Evolutionary conservation across 805 yeast species (phyloP).

Genomic region (Cyberlindnera maclurae): DNA sequence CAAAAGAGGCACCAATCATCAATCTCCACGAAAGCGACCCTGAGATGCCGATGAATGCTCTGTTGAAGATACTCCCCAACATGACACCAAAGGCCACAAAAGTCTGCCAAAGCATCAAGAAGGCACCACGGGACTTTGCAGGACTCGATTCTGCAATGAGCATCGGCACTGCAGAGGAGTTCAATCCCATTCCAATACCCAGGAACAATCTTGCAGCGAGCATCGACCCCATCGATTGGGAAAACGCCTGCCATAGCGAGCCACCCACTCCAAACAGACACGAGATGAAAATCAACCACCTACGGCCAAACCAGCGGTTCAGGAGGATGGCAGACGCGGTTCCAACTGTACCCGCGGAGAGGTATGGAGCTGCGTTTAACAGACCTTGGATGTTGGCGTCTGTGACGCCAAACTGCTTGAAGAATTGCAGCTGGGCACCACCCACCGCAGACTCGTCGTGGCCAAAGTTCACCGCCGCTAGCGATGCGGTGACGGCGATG

Average conservation of each 20-base stretch:
- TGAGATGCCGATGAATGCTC: constrained; percentile 45
- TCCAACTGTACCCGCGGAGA: constrained; percentile 48
- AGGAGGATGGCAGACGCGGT: constrained; percentile 49
- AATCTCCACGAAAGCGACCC: constrained; percentile 54
- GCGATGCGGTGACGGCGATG: constrained; percentile 49
- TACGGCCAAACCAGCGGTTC: constrained; percentile 49
- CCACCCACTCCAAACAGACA: constrained; percentile 52
- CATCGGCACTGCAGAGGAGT: constrained; percentile 63
- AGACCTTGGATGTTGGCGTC: constrained; percentile 46
- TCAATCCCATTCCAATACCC: constrained; percentile 62
- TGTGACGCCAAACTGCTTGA: constrained; percentile 36
- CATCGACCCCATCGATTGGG: constrained; percentile 53
- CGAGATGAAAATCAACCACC: constrained; percentile 50
- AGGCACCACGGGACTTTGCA: constrained; percentile 51
- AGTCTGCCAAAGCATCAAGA: constrained; percentile 68
- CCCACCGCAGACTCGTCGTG: constrained; percentile 69
- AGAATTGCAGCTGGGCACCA: constrained; percentile 56
- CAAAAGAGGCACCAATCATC: constrained; percentile 58
- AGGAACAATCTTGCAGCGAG: constrained; percentile 51
- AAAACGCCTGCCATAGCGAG: constrained; percentile 59
- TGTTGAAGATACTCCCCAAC: constrained; percentile 54
- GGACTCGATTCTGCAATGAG: constrained; percentile 60
- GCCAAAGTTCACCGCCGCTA: constrained; percentile 60
- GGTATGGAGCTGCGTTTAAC: constrained; percentile 59
- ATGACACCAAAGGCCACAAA: constrained; percentile 71